phyloP scores from a whole-genome alignment of 2,329 filamentous ascomycete species.

The Verticillium nonalfalfae region DNA sequence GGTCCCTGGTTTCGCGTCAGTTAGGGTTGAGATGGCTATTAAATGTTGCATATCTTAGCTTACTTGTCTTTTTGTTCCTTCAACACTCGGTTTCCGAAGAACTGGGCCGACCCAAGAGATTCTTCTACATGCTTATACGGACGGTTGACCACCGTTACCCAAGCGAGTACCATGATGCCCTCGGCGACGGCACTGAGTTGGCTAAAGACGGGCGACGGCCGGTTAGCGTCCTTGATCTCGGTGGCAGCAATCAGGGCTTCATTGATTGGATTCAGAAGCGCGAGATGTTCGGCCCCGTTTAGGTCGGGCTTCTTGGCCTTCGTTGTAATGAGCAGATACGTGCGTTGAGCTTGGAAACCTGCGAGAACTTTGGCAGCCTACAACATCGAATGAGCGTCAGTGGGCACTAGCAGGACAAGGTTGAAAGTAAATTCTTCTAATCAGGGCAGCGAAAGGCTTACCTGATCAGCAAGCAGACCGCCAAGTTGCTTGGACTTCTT shows the following conservation, averaged over 20 bases:
- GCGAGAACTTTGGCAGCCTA: conserved; percentile 47
- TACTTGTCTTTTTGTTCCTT: conserved; percentile 77
- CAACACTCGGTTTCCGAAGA: conserved; percentile 90
- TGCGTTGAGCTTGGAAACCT: conserved; percentile 78
- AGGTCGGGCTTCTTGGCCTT: conserved; percentile 89
- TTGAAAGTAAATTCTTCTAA: conserved; percentile 1
- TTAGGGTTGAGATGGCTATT: neutral
- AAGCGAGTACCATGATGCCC: conserved; percentile 82
- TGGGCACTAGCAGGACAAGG: neutral
- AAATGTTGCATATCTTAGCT: conserved; percentile 4
- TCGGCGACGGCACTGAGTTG: conserved; percentile 85
- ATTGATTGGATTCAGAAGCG: conserved; percentile 82
- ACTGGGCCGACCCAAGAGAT: conserved; percentile 76
- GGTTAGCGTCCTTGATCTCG: conserved; percentile 76
- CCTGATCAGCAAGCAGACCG: conserved; percentile 73
- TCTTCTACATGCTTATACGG: conserved; percentile 84
- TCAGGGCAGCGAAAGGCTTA: conserved; percentile 27
- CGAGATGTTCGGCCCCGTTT: conserved; percentile 55
- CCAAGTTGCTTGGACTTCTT: conserved; percentile 73
- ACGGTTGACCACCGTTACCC: conserved; percentile 79
- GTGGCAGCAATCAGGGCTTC: conserved; percentile 72
- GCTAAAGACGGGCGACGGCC: conserved; percentile 67
- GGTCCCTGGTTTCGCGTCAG: conserved; percentile 53
- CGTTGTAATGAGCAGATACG: conserved; percentile 80
- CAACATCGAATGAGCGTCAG: neutral